Evolutionary conservation across 257 asterid genomes (phyloP).

Genomic region (Nicotiana noctiflora): DNA sequence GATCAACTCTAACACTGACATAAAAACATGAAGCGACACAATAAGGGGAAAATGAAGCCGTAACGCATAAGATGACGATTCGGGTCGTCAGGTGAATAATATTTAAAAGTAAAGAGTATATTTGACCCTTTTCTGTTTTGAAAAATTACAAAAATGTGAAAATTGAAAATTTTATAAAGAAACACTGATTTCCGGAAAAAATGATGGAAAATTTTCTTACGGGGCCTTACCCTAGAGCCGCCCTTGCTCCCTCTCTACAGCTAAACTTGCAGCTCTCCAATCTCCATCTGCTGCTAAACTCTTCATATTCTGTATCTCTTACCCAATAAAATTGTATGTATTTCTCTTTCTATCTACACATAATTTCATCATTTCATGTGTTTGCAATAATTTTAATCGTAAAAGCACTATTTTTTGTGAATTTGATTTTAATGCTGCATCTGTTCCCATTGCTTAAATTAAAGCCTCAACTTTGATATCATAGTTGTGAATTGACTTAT

Average conservation of each 20-base stretch:
- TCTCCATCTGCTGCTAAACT: neutral
- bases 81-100: no score
- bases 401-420: neutral
- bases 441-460: neutral
- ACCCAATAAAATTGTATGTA: neutral
- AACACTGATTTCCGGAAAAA: no score
- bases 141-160: no score
- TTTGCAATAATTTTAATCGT: neutral
- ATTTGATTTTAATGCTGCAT: neutral
- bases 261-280: neutral
- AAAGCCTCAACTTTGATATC: neutral
- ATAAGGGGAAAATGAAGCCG: no score
- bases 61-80: no score
- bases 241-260: neutral
- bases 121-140: no score
- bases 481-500: neutral
- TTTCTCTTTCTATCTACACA: neutral
- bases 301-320: neutral
- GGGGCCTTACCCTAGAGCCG: no score
- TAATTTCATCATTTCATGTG: neutral
- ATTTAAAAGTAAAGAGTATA: no score
- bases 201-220: no score
- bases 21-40: no score
- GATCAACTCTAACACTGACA: no score
- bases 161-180: no score